Percentiles rank a stretch among this genome's conserved stretches.
Evolutionary conservation across 1,284 basidiomycete species (phyloP).

Genomic region (Trichosporon sp.): DNA sequence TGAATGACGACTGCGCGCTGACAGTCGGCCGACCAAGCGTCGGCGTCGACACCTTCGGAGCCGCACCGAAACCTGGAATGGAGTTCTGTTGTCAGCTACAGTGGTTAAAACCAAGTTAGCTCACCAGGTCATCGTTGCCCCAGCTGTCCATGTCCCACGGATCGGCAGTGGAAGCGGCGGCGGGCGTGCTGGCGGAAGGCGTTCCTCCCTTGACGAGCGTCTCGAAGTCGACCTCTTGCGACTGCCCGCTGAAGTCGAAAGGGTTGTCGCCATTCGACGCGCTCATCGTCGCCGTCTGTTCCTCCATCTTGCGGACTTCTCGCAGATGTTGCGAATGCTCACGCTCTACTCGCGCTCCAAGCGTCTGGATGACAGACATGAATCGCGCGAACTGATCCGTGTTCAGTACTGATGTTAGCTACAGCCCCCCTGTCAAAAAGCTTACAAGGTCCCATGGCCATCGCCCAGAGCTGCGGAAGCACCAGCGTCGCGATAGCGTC

Average conservation of each 20-base stretch:
- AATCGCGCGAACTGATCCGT: constrained; percentile 88
- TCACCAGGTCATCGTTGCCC: constrained; percentile 42
- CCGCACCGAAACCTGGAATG: constrained; percentile 26
- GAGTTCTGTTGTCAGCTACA: constrained; percentile 25
- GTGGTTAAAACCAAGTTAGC: not conserved
- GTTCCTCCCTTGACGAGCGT: constrained; percentile 50
- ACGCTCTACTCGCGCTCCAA: constrained; percentile 54
- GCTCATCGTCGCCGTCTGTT: constrained; percentile 44
- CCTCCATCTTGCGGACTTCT: constrained; percentile 54
- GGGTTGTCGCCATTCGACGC: constrained; percentile 31
- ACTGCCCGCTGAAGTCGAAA: constrained; percentile 36
- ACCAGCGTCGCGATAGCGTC: constrained; percentile 93
- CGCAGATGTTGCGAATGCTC: constrained; percentile 57
- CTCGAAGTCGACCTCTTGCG: constrained; percentile 56
- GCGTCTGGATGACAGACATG: constrained; percentile 64
- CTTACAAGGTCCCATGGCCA: constrained; percentile 93
- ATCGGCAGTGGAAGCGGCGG: constrained; percentile 30
- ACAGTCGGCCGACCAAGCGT: not conserved
- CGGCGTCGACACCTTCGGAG: constrained; percentile 1
- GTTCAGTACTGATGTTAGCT: constrained; percentile 67
- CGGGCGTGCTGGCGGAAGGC: not conserved
- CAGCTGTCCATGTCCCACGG: constrained; percentile 53
- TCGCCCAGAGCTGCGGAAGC: constrained; percentile 89
- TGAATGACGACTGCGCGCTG: not conserved
- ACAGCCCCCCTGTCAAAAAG: constrained; percentile 29